A percentile compares a stretch with the other conserved stretches of the same genome.
Conservation (phyloP, 2,329 filamentous ascomycete species). For the Nemania sp. region DNA sequence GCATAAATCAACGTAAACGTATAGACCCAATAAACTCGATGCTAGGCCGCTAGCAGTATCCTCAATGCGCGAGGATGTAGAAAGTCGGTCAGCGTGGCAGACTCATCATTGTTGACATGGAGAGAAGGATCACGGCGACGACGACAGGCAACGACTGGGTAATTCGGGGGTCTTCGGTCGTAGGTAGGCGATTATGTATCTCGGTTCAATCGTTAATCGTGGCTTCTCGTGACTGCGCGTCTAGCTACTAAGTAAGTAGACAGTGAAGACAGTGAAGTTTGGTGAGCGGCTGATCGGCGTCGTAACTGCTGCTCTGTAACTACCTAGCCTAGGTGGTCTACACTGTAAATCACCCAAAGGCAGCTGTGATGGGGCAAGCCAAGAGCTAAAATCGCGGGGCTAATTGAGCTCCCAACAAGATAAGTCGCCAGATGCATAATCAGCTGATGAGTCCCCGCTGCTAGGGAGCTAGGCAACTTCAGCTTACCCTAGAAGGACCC, state of each 20-base stretch:
- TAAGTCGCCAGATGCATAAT: neutral
- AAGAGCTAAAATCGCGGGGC: slow-evolving; percentile 26
- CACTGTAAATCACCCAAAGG: neutral
- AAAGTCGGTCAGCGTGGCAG: slow-evolving; percentile 22
- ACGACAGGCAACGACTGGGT: neutral
- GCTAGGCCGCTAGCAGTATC: neutral
- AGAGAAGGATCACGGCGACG: too few species aligned
- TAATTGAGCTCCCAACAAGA: slow-evolving; percentile 10
- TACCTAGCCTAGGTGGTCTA: neutral
- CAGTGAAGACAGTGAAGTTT: too few species aligned
- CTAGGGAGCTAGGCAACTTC: neutral
- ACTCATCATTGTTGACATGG: slow-evolving; percentile 24
- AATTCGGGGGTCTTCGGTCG: neutral
- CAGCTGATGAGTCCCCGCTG: neutral
- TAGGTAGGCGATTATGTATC: neutral
- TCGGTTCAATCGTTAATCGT: too few species aligned
- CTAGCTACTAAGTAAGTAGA: neutral
- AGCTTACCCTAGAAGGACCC: slow-evolving; percentile 11
- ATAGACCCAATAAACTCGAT: neutral
- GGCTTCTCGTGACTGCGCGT: neutral
- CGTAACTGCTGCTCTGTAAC: neutral
- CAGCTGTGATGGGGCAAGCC: slow-evolving; percentile 1
- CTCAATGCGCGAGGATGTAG: neutral
- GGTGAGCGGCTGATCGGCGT: neutral
- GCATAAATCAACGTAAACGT: neutral